Conservation (phyloP, 1,284 basidiomycete species). For the Phaffia rhodozyma region DNA sequence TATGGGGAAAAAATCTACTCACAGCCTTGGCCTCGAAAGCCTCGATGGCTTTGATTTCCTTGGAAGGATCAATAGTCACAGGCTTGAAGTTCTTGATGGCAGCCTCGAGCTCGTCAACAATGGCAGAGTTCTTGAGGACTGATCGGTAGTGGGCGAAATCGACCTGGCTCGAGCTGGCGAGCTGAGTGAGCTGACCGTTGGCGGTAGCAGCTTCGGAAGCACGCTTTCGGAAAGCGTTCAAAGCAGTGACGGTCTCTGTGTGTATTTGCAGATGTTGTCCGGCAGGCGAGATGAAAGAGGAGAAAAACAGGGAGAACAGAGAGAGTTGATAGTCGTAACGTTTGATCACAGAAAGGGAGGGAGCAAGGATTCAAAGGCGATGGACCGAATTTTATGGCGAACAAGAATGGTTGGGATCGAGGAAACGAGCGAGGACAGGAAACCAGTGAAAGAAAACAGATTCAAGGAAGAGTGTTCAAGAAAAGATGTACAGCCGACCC, state of each 20-base stretch:
- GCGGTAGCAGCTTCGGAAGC: conserved; percentile 76
- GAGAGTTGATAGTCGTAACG: neutral
- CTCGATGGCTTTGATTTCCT: conserved; percentile 91
- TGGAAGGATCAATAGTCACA: conserved; percentile 82
- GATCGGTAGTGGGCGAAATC: conserved; percentile 87
- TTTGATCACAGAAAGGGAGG: neutral
- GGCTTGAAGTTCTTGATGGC: conserved; percentile 83
- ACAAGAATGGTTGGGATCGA: too few species aligned
- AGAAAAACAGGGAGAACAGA: neutral
- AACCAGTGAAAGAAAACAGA: neutral
- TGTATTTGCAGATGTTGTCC: too few species aligned
- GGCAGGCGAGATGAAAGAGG: neutral
- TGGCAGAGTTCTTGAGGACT: conserved; percentile 80
- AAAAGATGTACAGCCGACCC: neutral
- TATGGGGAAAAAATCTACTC: conserved; percentile 33
- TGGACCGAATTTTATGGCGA: too few species aligned
- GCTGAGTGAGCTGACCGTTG: conserved; percentile 56
- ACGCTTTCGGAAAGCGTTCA: conserved; percentile 95
- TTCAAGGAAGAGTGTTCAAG: conserved; percentile 1
- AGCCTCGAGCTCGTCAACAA: conserved; percentile 90
- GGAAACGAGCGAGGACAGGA: too few species aligned
- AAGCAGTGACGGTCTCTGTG: conserved; percentile 71
- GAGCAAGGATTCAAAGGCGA: neutral
- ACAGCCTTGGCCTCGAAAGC: conserved; percentile 96
- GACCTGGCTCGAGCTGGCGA: conserved; percentile 27